Conservation (phyloP, 441 rosid species). For the Mallotus repandus region DNA sequence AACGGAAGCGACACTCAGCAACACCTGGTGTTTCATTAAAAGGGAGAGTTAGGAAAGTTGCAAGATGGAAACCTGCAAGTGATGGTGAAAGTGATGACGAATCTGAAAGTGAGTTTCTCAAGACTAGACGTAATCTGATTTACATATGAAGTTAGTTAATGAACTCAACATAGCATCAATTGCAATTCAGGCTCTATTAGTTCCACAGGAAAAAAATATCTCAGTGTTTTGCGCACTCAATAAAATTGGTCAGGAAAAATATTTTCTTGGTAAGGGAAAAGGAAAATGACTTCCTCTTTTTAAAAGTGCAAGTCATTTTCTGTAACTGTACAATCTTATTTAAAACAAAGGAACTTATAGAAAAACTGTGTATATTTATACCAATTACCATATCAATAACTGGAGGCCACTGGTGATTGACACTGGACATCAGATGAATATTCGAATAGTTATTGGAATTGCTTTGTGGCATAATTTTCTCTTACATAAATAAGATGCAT, state of each 20-base stretch:
- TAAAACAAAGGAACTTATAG: no score
- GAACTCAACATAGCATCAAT: neutral
- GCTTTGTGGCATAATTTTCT: no score
- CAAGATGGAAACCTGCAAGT: conserved; percentile 85
- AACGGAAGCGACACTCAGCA: conserved; percentile 92
- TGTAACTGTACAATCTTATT: no score
- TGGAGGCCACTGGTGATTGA: no score
- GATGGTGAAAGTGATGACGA: conserved; percentile 89
- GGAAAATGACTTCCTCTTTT: no score
- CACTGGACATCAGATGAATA: no score
- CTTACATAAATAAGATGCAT: no score
- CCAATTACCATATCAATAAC: no score
- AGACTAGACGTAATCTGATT: conserved; percentile 16
- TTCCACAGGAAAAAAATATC: neutral
- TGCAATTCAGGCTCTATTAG: neutral
- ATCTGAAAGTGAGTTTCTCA: conserved; percentile 68
- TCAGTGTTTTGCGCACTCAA: no score
- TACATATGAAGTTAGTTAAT: conserved; percentile 11
- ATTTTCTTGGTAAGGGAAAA: neutral
- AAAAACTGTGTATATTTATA: no score
- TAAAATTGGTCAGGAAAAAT: neutral
- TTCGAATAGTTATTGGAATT: no score
- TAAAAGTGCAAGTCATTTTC: no score
- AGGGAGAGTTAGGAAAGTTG: conserved; percentile 96
- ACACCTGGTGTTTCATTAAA: conserved; percentile 86